Evolutionary conservation across 768 basidiomycete species (phyloP).

Genomic region (Coprinopsis marcescibilis): DNA sequence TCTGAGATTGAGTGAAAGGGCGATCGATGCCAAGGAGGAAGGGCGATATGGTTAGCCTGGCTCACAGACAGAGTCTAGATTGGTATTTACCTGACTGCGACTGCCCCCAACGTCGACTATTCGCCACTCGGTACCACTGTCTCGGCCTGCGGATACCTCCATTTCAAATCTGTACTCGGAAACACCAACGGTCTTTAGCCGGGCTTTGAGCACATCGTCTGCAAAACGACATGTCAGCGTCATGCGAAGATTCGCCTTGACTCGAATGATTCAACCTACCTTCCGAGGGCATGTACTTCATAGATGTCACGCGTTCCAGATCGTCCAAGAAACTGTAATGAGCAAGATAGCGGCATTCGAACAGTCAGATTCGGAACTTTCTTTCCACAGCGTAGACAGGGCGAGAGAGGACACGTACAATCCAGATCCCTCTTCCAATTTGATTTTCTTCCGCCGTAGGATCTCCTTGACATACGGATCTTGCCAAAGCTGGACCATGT

Average conservation of each 20-base stretch:
- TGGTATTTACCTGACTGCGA: constrained; percentile 53
- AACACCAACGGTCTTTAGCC: constrained; percentile 73
- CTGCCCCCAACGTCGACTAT: constrained; percentile 78
- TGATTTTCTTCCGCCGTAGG: constrained; percentile 50
- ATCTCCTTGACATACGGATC: constrained; percentile 55
- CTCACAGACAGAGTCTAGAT: neutral
- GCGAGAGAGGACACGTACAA: constrained; percentile 40
- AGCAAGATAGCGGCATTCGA: too few relatives aligned
- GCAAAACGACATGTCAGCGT: neutral
- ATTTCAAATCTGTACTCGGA: constrained; percentile 80
- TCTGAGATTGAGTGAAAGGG: constrained; percentile 5
- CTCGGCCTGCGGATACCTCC: constrained; percentile 47
- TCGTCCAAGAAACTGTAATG: constrained; percentile 60
- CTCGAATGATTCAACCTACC: constrained; percentile 31
- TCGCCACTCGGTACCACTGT: constrained; percentile 64
- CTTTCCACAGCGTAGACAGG: constrained; percentile 23
- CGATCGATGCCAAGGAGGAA: neutral
- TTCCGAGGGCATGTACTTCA: constrained; percentile 62
- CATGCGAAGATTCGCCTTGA: neutral
- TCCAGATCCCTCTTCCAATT: constrained; percentile 66
- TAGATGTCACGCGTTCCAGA: constrained; percentile 57
- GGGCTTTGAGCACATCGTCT: constrained; percentile 76
- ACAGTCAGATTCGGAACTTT: constrained; percentile 7
- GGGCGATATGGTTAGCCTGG: too few relatives aligned
- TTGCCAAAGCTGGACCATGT: constrained; percentile 65